Percentiles rank a stretch among this genome's conserved stretches.
phyloP scores from a whole-genome alignment of 495 filamentous ascomycete species.

The Pyronema domesticum region DNA sequence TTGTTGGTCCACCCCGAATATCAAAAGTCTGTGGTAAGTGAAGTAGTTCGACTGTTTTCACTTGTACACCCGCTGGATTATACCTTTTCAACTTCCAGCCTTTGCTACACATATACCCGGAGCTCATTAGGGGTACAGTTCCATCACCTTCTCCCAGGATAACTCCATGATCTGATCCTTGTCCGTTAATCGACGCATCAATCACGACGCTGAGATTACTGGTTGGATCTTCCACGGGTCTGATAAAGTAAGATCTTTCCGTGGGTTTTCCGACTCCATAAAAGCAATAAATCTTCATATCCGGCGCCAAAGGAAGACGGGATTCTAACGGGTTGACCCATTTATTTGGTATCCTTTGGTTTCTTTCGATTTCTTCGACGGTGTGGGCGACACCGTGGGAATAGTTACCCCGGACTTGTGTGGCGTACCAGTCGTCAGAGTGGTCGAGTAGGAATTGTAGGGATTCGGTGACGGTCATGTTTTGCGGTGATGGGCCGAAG shows the following conservation, averaged over 20 bases:
- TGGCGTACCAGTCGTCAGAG: slow-evolving; percentile 68
- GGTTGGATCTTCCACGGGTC: slow-evolving; percentile 46
- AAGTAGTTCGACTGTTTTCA: slow-evolving; percentile 85
- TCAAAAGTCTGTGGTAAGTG: slow-evolving; percentile 89
- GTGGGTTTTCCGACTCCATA: slow-evolving; percentile 83
- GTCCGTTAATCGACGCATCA: slow-evolving; percentile 54
- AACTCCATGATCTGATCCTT: slow-evolving; percentile 62
- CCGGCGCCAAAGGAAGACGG: slow-evolving; percentile 70
- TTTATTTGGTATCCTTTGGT: slow-evolving; percentile 62
- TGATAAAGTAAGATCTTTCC: slow-evolving; percentile 69
- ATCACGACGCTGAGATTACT: slow-evolving; percentile 72
- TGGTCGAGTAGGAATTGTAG: slow-evolving; percentile 59
- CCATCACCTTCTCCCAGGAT: slow-evolving; percentile 89
- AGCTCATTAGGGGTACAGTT: slow-evolving; percentile 73
- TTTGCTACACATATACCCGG: slow-evolving; percentile 88
- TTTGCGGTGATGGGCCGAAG: slow-evolving; percentile 35
- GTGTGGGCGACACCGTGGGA: slow-evolving; percentile 81
- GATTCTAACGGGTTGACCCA: slow-evolving; percentile 94
- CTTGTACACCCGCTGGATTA: slow-evolving; percentile 63
- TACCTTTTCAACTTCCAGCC: slow-evolving; percentile 89
- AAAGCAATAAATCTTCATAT: slow-evolving; percentile 94
- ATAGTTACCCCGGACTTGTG: slow-evolving; percentile 54
- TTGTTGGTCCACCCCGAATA: slow-evolving; percentile 32
- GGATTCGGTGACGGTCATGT: slow-evolving; percentile 64
- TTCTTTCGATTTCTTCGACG: slow-evolving; percentile 60